These are phyloP conservation scores for Gossypium arboreum DNA, from an alignment of 345 rosid genomes.

Conservation along the genomic window DNA sequence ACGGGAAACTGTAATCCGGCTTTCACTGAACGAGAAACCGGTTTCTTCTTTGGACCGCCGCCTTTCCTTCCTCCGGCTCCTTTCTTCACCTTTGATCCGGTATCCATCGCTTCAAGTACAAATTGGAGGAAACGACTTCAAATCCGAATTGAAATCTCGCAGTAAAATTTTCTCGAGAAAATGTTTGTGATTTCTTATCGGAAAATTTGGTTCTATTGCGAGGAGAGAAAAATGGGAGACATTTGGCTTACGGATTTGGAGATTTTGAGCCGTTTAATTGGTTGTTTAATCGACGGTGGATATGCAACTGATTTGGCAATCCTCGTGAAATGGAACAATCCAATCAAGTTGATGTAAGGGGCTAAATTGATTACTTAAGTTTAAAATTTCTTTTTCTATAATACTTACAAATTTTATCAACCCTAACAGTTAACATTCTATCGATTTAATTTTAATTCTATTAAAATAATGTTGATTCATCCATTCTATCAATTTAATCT, in stretches of 20 bases:
- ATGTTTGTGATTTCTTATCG: neutral
- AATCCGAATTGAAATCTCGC: neutral
- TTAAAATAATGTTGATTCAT: no score
- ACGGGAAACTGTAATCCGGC: constrained; percentile 80
- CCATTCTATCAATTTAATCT: no score
- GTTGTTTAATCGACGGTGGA: neutral
- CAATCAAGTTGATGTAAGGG: constrained; percentile 10
- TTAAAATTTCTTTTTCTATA: no score
- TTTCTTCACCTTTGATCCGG: constrained; percentile 50
- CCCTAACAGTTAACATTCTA: no score
- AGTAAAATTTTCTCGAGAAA: neutral
- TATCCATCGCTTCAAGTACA: constrained; percentile 38
- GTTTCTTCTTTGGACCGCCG: constrained; percentile 76
- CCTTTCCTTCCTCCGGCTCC: constrained; percentile 68
- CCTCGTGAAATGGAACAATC: neutral
- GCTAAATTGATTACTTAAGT: no score
- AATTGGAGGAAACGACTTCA: neutral
- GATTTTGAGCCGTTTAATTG: neutral
- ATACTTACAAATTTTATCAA: no score
- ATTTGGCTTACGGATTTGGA: neutral
- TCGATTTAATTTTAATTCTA: no score
- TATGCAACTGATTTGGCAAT: neutral
- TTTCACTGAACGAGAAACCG: constrained; percentile 66
- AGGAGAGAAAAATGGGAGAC: neutral
- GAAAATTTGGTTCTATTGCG: no score